Percentiles rank a stretch among this genome's conserved stretches.
These are phyloP conservation scores for Fusarium bulbicola DNA, from an alignment of 2,329 filamentous ascomycete species.

Conservation along the genomic window DNA sequence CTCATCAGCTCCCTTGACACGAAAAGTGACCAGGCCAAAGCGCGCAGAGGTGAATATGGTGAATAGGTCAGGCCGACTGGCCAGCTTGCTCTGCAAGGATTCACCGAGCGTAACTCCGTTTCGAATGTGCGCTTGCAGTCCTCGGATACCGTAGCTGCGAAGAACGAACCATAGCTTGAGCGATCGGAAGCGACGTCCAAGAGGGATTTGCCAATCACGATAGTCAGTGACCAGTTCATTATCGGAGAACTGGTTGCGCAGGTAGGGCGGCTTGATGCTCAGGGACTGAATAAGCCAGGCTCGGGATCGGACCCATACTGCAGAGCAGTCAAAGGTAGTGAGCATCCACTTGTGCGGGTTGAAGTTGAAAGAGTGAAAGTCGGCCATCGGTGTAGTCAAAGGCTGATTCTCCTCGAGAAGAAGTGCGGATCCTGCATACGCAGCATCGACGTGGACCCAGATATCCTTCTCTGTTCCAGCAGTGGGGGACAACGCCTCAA, in stretches of 20 bases:
- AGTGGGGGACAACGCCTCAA: conserved; percentile 51
- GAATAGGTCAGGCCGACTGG: conserved; percentile 73
- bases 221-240: conserved; percentile 91
- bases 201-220: conserved; percentile 95
- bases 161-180: conserved; percentile 97
- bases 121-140: conserved; percentile 77
- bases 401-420: conserved; percentile 83
- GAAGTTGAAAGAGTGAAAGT: conserved; percentile 88
- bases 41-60: conserved; percentile 76
- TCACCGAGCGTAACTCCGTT: conserved; percentile 75
- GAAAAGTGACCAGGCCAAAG: conserved; percentile 83
- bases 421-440: conserved; percentile 88
- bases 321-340: conserved; percentile 90
- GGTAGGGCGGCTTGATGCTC: conserved; percentile 81
- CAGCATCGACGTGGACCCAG: conserved; percentile 95
- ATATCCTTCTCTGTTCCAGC: conserved; percentile 58
- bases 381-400: conserved; percentile 59
- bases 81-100: conserved; percentile 70
- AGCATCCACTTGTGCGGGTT: conserved; percentile 99
- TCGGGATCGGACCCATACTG: conserved; percentile 80
- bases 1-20: conserved; percentile 57
- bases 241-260: conserved; percentile 82
- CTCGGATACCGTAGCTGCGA: conserved; percentile 80
- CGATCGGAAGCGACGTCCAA: conserved; percentile 86
- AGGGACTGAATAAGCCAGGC: conserved; percentile 80